Conservation (phyloP, 371 early-diverging fungal species). For the Mortierella sp. region DNA sequence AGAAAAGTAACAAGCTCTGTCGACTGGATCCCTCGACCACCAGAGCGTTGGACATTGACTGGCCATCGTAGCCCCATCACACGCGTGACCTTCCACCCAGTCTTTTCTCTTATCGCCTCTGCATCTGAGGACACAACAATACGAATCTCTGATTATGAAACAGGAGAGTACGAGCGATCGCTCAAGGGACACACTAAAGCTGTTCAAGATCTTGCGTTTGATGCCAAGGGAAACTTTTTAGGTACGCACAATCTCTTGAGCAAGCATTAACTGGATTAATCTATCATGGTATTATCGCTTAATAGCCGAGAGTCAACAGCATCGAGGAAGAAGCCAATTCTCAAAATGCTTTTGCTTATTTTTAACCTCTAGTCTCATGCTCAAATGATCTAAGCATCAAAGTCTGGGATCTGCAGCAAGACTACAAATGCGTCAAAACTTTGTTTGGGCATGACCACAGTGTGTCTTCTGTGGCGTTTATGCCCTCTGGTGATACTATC, state of each 20-base stretch:
- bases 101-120: conserved; percentile 85
- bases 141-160: conserved; percentile 92
- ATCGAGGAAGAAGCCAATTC: no score
- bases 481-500: conserved; percentile 82
- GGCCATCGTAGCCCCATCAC: conserved; percentile 90
- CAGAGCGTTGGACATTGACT: conserved; percentile 77
- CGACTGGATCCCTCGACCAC: conserved; percentile 88
- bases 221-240: conserved; percentile 81
- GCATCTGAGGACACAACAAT: conserved; percentile 93
- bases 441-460: conserved; percentile 94
- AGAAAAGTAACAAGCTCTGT: conserved; percentile 71
- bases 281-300: not conserved
- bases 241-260: conserved; percentile 56
- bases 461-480: conserved; percentile 84
- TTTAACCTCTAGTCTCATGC: conserved; percentile 73
- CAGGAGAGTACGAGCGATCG: conserved; percentile 90
- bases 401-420: conserved; percentile 89
- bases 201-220: conserved; percentile 87
- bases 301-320: not conserved
- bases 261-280: not conserved
- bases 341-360: no score
- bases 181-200: conserved; percentile 95
- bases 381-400: conserved; percentile 92
- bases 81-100: conserved; percentile 89
- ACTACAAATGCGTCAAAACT: conserved; percentile 89